Evolutionary conservation across 139 green algal genomes (phyloP), one percentile per base, ranked within the genome.

Genomic region (Cymbomonas tetramitiformis): DNA sequence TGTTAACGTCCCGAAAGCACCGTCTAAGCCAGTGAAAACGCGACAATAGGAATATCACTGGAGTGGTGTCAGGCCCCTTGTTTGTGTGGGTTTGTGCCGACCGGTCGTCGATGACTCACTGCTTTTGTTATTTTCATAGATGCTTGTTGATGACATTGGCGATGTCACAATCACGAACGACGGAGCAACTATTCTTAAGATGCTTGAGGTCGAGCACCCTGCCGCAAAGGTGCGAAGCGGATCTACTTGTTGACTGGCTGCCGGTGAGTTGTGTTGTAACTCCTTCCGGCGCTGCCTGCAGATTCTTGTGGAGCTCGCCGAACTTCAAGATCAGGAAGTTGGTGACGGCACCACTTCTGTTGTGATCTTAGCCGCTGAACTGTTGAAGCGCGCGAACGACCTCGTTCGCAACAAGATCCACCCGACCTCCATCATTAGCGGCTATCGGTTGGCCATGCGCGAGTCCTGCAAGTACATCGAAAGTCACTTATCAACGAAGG

Each of bases 161-260:
- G 92, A 99, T 51, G 93, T 99, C 10, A 98, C 92, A 3, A 96
- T 99, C 59, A 97, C 92, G 36, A 99, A 99, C 61, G 92, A 99
- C 65, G 92, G 92, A 2, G 92, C 92, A 18, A 99, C 92, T 32
- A 99, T 99, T 48, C 62, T 99, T 30, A 96, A 95, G 59, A 73
- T 94, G 30, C 75, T 99, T 2, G 92, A 99, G 62, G 86, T 99
- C 32, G 83, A 98, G 70, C 92, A 99, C 63, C 92, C 92, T 24
- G 92, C 92, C 21, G 92, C 92, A 21, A 96, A 96, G 85, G 87
- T 95, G 49, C n/a, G 61, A 10, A n/a, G 21, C 6, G 10, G 21
- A 18, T n/a, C 26, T 52, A 10, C 21, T 38, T 29, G 23, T 29
- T 29, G 28, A 49, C 23, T 46, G 12, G 26, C 24, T 18, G 12